Base-by-base conservation (phyloP, 2,329 filamentous ascomycete genomes). In the Penicillium frequentans region DNA sequence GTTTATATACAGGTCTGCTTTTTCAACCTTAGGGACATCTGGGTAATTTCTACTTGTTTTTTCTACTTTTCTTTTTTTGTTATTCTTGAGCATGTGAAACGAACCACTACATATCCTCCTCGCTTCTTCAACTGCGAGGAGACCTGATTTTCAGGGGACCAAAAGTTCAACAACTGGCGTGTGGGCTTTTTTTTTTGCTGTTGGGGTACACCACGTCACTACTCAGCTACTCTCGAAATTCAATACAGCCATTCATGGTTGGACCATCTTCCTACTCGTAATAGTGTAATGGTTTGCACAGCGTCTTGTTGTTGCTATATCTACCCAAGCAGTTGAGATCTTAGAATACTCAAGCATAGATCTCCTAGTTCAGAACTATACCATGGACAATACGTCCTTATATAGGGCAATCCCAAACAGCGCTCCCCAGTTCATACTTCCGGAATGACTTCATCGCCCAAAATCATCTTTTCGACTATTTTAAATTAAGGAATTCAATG, bases 1-100 rank as follows among this genome's bases (percentile, higher is more conserved):
- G 70, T 71, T 70, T 68, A 66, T 70, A 69, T 69, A 70, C 64
- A 66, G 71, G 71, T 69, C 71, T 73, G 70, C 70, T 73, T 71
- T 39, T 73, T 73, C 71, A 73, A 73, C 71, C 70, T 72, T 64
- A 72, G 69, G 70, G 66, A 68, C 68, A 71, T 65, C 51, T 67
- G 70, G 71, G 71, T 64, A 59, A 61, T 56, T 60, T 59, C 63
- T 68, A 44, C 55, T 53, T 54, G 52, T 55, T 63, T 57, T 54
- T 42, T 42, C 39, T 21, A 43, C 50, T 64, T 68, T 66, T 61
- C 66, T 60, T 61, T 58, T 42, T 56, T 52, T 61, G 65, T 55
- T 54, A 55, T 52, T 55, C 42, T 37, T 16, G 13, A 45, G 63
- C 61, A 62, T 64, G 54, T 56, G 63, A 61, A 52, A 64, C 58